Evolutionary conservation across 2,329 filamentous ascomycete species (phyloP), one percentile per base, ranked within the genome.

Genomic region (Ilyonectria sp.): DNA sequence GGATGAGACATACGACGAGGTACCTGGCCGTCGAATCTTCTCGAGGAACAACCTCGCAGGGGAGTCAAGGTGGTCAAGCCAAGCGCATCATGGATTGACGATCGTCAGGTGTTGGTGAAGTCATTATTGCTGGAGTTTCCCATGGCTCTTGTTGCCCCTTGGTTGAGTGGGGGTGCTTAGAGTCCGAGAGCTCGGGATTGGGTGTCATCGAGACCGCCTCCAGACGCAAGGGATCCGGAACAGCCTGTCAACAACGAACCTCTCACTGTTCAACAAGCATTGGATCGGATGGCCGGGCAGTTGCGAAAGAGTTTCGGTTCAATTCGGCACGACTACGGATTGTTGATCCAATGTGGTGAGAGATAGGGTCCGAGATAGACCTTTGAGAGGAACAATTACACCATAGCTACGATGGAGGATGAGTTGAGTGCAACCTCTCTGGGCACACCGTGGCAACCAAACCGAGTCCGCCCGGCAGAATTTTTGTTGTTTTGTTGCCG

Each of bases 401-500:
- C 66, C 70, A 60, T 56, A 47, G 35, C 55, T 29, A 67, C 65
- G 44, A 66, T 53, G 63, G 57, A 57, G 37, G 35, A 54, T 57
- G 35, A 70, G 67, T 71, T 73, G 72, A 68, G 63, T 71, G 72
- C 49, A 69, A 73, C 70, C 65, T 62, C 47, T 53, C 63, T 62
- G 60, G 49, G 61, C 63, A 67, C 67, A 69, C 61, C 57, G 66
- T 74, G 69, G 70, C 69, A 68, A 75, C n/a, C 62, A 56, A 67
- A 64, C 46, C 62, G 43, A 63, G 61, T 53, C 71, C 56, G 59
- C 58, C 68, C 57, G 57, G 64, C 26, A 63, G 59, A 63, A 68
- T 62, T 60, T 55, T 57, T 70, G 64, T 69, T 63, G 67, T 75
- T 69, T 66, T 35, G 62, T 52, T 58, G 44, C 59, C 60, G 71